Conservation (phyloP, 257 asterid species). For the Cynanchum wilfordii region DNA sequence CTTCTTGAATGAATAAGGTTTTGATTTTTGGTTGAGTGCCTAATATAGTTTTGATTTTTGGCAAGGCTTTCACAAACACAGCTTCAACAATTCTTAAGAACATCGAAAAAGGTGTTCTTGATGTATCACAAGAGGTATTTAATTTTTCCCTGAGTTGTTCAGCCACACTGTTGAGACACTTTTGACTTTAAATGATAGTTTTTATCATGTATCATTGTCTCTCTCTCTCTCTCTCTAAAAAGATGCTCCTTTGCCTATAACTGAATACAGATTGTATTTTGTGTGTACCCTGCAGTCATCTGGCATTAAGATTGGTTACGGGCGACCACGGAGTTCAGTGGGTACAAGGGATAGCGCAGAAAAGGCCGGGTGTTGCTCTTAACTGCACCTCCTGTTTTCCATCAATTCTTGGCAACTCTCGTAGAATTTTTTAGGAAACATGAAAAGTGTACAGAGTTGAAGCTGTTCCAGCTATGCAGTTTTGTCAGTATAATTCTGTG, state of each 20-base stretch:
- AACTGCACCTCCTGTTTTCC: constrained; percentile 11
- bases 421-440: constrained; percentile 1
- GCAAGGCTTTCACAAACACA: constrained; percentile 60
- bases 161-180: background rate
- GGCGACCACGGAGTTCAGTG: constrained; percentile 50
- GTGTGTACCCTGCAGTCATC: constrained; percentile 47
- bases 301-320: constrained; percentile 72
- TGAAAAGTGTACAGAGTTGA: constrained; percentile 9
- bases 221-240: background rate
- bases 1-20: too few species aligned
- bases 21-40: background rate
- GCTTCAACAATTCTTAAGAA: constrained; percentile 67
- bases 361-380: constrained; percentile 65
- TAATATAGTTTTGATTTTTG: background rate
- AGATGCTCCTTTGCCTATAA: background rate
- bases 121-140: constrained; percentile 64
- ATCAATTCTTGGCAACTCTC: background rate
- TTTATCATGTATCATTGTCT: background rate
- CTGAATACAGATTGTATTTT: background rate
- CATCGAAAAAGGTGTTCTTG: constrained; percentile 68
- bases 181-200: background rate
- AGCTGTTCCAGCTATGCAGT: background rate
- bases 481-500: background rate
- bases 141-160: background rate
- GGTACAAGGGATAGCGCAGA: constrained; percentile 63